phyloP scores from a whole-genome alignment of 371 early-diverging fungal species.

The Parasitella parasitica region DNA sequence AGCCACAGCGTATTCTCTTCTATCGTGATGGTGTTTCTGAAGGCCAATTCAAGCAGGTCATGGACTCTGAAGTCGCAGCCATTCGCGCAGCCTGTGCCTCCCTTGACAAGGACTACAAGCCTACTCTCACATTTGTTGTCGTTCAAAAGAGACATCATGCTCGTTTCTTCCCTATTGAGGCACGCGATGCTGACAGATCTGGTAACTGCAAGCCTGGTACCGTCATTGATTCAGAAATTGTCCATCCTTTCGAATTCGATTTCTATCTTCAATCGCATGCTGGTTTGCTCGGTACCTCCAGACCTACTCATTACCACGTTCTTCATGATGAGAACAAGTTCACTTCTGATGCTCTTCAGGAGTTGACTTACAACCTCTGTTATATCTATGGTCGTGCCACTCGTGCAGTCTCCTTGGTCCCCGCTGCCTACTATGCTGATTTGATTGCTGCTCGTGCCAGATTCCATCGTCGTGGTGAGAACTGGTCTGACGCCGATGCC shows the following conservation, averaged over 20 bases:
- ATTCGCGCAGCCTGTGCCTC: constrained; percentile 76
- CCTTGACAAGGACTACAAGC: constrained; percentile 72
- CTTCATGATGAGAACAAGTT: constrained; percentile 85
- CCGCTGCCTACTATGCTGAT: constrained; percentile 92
- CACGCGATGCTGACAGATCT: constrained; percentile 46
- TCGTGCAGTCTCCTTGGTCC: constrained; percentile 78
- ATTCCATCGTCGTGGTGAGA: constrained; percentile 69
- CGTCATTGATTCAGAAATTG: constrained; percentile 84
- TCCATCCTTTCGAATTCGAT: constrained; percentile 85
- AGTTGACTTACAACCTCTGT: constrained; percentile 85
- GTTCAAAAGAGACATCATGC: constrained; percentile 98
- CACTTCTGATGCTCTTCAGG: constrained; percentile 73
- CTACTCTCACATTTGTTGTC: constrained; percentile 88
- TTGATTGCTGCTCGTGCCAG: constrained; percentile 80
- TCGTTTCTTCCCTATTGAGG: constrained; percentile 83
- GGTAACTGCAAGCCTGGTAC: constrained; percentile 79
- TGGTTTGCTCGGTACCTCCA: constrained; percentile 90
- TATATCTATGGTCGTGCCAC: constrained; percentile 88
- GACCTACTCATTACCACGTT: constrained; percentile 90
- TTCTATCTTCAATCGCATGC: constrained; percentile 91
- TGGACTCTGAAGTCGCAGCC: constrained; percentile 76
- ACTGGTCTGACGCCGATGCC: constrained; percentile 51
- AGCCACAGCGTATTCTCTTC: constrained; percentile 89
- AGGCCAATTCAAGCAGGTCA: constrained; percentile 82
- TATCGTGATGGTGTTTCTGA: constrained; percentile 96